A percentile compares a stretch with the other conserved stretches of the same genome.
Conservation (phyloP, 257 asterid species). For the Echium plantagineum region DNA sequence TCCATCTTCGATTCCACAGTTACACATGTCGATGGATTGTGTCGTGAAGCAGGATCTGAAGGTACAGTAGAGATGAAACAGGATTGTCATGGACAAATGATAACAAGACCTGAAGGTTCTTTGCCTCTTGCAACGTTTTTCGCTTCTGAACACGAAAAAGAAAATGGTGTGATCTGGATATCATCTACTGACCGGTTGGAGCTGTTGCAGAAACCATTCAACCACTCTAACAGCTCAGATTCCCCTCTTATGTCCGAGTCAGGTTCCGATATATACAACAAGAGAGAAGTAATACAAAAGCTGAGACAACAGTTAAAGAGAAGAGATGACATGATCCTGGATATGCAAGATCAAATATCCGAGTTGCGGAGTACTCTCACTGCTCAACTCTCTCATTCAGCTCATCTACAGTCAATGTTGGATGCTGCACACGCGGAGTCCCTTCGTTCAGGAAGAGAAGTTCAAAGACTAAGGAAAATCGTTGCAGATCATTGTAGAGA, state of each 20-base stretch:
- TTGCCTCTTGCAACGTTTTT: slow-evolving; percentile 75
- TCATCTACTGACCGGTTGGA: slow-evolving; percentile 78
- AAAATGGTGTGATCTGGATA: slow-evolving; percentile 61
- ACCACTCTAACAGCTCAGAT: slow-evolving; percentile 82
- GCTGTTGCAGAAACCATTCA: slow-evolving; percentile 73
- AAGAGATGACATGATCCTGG: slow-evolving; percentile 78
- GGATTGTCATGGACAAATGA: slow-evolving; percentile 41
- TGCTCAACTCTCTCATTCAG: slow-evolving; percentile 50
- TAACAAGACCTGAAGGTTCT: slow-evolving; percentile 39
- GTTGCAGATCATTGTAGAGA: slow-evolving; percentile 77
- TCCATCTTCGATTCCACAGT: neutral
- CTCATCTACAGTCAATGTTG: slow-evolving; percentile 62
- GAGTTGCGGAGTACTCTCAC: slow-evolving; percentile 55
- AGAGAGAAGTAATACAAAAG: slow-evolving; percentile 83
- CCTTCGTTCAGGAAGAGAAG: slow-evolving; percentile 72
- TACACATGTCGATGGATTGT: neutral
- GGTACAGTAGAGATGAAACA: slow-evolving; percentile 41
- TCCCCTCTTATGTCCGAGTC: slow-evolving; percentile 87
- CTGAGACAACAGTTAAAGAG: slow-evolving; percentile 84
- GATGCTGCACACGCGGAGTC: slow-evolving; percentile 70
- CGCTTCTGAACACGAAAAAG: slow-evolving; percentile 50
- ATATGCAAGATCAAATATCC: slow-evolving; percentile 86
- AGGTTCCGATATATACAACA: slow-evolving; percentile 79
- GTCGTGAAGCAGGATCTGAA: slow-evolving; percentile 37
- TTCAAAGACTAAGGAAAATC: slow-evolving; percentile 73